Evolutionary conservation across 1,139 yeast genomes (phyloP).

Genomic region (Pichia sp.): DNA sequence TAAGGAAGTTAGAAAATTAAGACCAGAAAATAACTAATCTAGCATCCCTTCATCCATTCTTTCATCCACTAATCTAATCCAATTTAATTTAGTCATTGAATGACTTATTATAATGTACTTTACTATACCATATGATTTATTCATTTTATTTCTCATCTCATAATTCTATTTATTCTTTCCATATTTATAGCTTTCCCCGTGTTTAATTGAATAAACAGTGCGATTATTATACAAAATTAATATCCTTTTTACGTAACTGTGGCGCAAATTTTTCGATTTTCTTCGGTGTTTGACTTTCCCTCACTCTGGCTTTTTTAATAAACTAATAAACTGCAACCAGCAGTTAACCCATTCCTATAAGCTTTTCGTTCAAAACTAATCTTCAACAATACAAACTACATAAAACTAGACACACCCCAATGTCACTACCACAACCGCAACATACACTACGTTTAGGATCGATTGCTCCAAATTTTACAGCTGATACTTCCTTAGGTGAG

Average conservation of each 20-base stretch:
- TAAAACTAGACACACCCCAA: conserved; percentile 6
- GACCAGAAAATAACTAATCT: conserved; percentile 92
- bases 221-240: too few relatives aligned
- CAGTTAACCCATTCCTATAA: too few relatives aligned
- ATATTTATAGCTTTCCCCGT: conserved; percentile 20
- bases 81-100: neutral
- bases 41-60: neutral
- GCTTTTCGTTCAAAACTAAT: too few relatives aligned
- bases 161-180: conserved; percentile 11
- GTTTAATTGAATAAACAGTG: conserved; percentile 29
- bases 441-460: conserved; percentile 45
- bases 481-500: conserved; percentile 67
- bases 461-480: conserved; percentile 71
- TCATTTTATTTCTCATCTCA: conserved; percentile 7
- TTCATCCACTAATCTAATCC: neutral
- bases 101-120: neutral
- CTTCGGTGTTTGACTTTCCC: too few relatives aligned
- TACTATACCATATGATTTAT: neutral
- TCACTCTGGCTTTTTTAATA: too few relatives aligned
- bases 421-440: conserved; percentile 26
- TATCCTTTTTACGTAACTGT: too few relatives aligned
- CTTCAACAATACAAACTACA: too few relatives aligned
- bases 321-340: too few relatives aligned
- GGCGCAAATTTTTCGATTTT: too few relatives aligned
- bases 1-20: conserved; percentile 97